Base-by-base conservation (phyloP, 1,284 basidiomycete genomes). In the Marasmius fiardii region DNA sequence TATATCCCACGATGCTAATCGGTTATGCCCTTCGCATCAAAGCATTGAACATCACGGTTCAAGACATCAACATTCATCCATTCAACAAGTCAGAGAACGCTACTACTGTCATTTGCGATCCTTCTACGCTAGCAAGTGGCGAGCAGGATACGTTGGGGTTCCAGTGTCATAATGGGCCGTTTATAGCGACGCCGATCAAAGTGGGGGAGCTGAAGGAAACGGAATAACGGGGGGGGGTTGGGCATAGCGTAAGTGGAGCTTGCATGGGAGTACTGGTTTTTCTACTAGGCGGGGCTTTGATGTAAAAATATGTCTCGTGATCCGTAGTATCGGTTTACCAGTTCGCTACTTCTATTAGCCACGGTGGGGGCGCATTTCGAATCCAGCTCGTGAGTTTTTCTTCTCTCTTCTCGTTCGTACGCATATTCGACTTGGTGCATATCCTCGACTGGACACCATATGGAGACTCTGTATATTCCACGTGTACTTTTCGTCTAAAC, bases 41-140 rank as follows among this genome's bases (percentile, higher is more conserved):
- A 72, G 71, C 71, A 8, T 43, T 65, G 18, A 69, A 69, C 52
- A 58, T 74, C 35, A 63, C 67, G 21, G 61, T 72, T 12, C 43
- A 60, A 2, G 63, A 67, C 34, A 66, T 75, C 52, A 58, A 71
- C 52, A 68, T 74, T 31, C 65, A 68, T 49, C 68, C 71, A 1
- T 63, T 64, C 48, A 61, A 67, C 43, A 59, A 66, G 39, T 51
- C 65, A 3, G 58, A 58, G 14, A 62, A 62, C 31, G 62, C 54
- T n/a, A 68, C 73, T 8, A 72, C 69, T 7, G 73, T 75, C 0
- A 63, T 75, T 20, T 76, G 74, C 54, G 69, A 76, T 55, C 66
- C 73, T 7, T 49, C 59, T 0, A 65, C 72, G 2, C 65, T 76
- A 16, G 67, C 57, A 21, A 55, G 61, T 3, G 70, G 70, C 0